Evolutionary conservation across 106 monocot species (phyloP).

Genomic region (Acorus calamus): DNA sequence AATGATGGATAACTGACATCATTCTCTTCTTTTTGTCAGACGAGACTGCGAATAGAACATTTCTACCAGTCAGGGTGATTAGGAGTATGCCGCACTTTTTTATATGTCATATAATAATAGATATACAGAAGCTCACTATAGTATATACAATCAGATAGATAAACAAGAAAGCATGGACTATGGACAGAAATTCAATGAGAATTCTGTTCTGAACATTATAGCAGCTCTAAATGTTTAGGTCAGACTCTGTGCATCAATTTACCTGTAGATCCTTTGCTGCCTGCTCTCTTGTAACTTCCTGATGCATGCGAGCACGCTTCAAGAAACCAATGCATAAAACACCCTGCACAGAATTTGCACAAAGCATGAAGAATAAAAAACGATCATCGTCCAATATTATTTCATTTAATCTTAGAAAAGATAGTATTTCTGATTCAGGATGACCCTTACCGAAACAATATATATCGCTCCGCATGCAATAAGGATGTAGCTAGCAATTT

Average conservation of each 20-base stretch:
- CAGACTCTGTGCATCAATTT: neutral
- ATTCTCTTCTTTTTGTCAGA: too few relatives aligned
- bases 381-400: neutral
- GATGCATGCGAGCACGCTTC: constrained; percentile 60
- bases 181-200: too few relatives aligned
- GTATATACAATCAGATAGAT: too few relatives aligned
- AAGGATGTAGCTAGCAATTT: constrained; percentile 81
- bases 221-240: neutral
- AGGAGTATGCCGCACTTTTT: too few relatives aligned
- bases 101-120: too few relatives aligned
- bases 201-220: too few relatives aligned
- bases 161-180: too few relatives aligned
- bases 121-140: too few relatives aligned
- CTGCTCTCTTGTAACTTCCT: constrained; percentile 54
- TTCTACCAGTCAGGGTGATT: too few relatives aligned
- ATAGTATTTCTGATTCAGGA: neutral
- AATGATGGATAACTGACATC: too few relatives aligned
- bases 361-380: neutral
- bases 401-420: too few relatives aligned
- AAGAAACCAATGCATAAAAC: constrained; percentile 68
- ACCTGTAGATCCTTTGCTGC: constrained; percentile 79
- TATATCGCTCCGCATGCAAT: constrained; percentile 74
- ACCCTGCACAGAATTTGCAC: constrained; percentile 38
- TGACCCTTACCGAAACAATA: constrained; percentile 54
- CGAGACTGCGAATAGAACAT: too few relatives aligned